Base-by-base conservation (phyloP, 306 rosid species). In the Citrullus mucosospermus region DNA sequence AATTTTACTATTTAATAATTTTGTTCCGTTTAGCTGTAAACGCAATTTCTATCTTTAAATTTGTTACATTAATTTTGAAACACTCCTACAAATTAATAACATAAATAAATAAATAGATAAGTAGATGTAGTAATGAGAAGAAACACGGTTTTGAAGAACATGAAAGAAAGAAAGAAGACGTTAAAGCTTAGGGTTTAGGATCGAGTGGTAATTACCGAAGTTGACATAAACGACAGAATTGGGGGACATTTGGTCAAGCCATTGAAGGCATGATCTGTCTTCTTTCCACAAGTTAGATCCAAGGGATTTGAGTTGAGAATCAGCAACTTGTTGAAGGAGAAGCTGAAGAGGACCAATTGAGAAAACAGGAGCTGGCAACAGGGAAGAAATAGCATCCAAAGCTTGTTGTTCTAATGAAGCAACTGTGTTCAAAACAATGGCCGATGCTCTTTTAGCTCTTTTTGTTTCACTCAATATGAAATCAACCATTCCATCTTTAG, bases 221-320 rank as follows among this genome's bases (percentile, higher is more conserved):
- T 92, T 92, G 0, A 92, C 96, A 16, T 92, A 92, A 39, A 92
- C 87, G 5, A 92, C 93, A 0, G 86, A 80, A 68, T 82, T 78
- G 0, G 86, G 70, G 14, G 84, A 83, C 72, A 83, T 85, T 5
- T 25, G 46, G 57, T 87, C 85, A 0, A 91, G 89, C 98, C 98
- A 93, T 15, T 84, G 78, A 2, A 91, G 73, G 61, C 97, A 90
- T 46, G 80, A 75, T 2, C 50, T 3, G 6, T 93, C 96, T 5
- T 93, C 92, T 18, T 81, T 90, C 98, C 93, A 93, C 0, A 93
- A 87, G 57, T 91, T 93, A 6, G 91, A 87, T 0, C 84, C 87
- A 0, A 91, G 67, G 4, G 86, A 76, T 3, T 79, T 75, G 77
- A 82, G 16, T 1, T 79, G 34, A 0, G 48, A 2, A 17, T 78